phyloP scores from a whole-genome alignment of 106 monocot species.

The Alisma plantagoaquatica region DNA sequence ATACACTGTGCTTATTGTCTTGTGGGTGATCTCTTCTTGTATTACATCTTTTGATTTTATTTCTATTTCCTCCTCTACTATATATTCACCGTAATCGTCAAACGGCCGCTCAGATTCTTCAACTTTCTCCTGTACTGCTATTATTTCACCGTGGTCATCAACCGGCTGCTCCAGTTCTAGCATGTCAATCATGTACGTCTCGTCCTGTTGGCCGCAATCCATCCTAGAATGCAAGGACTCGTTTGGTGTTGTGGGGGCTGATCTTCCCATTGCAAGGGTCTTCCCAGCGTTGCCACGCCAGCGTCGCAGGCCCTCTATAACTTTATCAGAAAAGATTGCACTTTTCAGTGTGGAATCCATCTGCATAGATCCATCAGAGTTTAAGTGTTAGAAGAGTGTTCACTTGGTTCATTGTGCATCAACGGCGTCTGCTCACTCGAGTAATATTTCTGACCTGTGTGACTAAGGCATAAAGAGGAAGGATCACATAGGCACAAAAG shows the following conservation, averaged over 20 bases:
- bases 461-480: conserved; percentile 46
- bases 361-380: conserved; percentile 4
- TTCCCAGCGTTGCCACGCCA: conserved; percentile 28
- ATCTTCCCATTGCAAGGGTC: conserved; percentile 10
- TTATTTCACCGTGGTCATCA: too few relatives aligned
- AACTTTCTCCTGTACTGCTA: neutral
- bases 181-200: too few relatives aligned
- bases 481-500: conserved; percentile 39
- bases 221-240: neutral
- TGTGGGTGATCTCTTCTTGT: too few relatives aligned
- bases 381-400: neutral
- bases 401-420: neutral
- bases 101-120: neutral
- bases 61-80: neutral
- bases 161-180: neutral
- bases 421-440: too few relatives aligned
- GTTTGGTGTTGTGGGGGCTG: neutral
- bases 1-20: neutral
- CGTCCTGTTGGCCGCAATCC: too few relatives aligned
- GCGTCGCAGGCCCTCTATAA: conserved; percentile 24
- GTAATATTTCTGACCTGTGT: conserved; percentile 45
- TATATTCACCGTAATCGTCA: neutral
- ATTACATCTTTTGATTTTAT: neutral
- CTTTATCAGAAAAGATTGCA: conserved; percentile 28
- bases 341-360: conserved; percentile 48